These are phyloP conservation scores for Yamadazyma mexicana DNA, from an alignment of 1,139 yeast species.

Conservation along the genomic window DNA sequence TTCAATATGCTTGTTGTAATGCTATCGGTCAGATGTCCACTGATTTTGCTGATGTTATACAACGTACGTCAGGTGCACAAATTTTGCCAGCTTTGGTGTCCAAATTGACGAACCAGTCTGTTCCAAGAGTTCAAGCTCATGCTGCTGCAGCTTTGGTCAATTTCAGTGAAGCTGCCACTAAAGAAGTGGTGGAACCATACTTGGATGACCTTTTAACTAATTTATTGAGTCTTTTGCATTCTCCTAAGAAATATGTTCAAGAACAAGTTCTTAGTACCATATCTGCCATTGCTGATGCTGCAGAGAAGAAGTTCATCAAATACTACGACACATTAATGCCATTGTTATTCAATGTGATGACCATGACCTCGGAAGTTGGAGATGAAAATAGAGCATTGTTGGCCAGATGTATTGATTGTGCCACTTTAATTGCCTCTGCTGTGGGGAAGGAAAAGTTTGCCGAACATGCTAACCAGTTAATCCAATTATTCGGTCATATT, in stretches of 20 bases:
- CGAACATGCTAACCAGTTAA: conserved; percentile 68
- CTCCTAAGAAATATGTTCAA: conserved; percentile 91
- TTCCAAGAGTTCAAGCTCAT: conserved; percentile 93
- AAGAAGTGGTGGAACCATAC: conserved; percentile 85
- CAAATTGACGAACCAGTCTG: conserved; percentile 66
- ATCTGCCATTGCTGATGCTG: conserved; percentile 98
- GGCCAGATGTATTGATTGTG: conserved; percentile 95
- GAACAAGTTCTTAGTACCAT: conserved; percentile 96
- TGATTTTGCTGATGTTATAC: conserved; percentile 89
- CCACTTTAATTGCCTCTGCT: conserved; percentile 92
- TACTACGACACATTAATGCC: conserved; percentile 97
- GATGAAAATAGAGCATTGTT: conserved; percentile 76
- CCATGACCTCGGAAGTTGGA: conserved; percentile 73
- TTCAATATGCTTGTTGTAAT: conserved; percentile 95
- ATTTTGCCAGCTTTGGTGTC: conserved; percentile 88
- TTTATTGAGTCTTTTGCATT: conserved; percentile 70
- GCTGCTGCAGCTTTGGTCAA: conserved; percentile 98
- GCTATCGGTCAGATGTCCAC: conserved; percentile 98
- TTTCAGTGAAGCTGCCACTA: conserved; percentile 88
- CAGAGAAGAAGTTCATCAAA: conserved; percentile 82
- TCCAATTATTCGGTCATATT: conserved; percentile 69
- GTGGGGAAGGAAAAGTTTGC: conserved; percentile 90
- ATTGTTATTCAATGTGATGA: conserved; percentile 73
- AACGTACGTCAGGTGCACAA: conserved; percentile 73
- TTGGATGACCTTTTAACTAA: conserved; percentile 77